A percentile compares a stretch with the other conserved stretches of the same genome.
Evolutionary conservation across 805 yeast species (phyloP).

Genomic region (Blastobotrys parvus): DNA sequence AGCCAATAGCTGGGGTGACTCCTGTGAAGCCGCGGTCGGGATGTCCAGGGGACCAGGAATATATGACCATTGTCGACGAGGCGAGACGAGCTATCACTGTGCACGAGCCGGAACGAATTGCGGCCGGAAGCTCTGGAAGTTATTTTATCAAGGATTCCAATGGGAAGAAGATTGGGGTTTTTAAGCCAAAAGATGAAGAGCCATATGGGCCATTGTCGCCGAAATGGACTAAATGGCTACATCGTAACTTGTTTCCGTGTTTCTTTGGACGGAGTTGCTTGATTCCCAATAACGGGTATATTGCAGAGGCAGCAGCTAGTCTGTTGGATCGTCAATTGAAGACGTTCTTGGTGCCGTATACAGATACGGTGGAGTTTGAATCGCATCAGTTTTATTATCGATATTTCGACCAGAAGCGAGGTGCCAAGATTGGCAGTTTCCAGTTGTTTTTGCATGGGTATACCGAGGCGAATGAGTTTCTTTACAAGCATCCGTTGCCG

Average conservation of each 20-base stretch:
- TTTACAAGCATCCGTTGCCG: slow-evolving; percentile 50
- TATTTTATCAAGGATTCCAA: slow-evolving; percentile 43
- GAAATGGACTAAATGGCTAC: slow-evolving; percentile 74
- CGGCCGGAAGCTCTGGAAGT: slow-evolving; percentile 64
- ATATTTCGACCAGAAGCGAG: slow-evolving; percentile 35
- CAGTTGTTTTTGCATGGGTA: slow-evolving; percentile 56
- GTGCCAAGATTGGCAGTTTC: slow-evolving; percentile 52
- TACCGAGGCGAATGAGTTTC: slow-evolving; percentile 52
- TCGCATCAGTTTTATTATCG: slow-evolving; percentile 47
- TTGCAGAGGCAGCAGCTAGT: slow-evolving; percentile 66
- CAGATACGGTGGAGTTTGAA: slow-evolving; percentile 46
- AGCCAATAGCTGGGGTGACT: slow-evolving; percentile 28
- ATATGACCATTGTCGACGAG: slow-evolving; percentile 34
- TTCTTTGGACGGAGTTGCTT: slow-evolving; percentile 67
- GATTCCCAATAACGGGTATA: slow-evolving; percentile 64
- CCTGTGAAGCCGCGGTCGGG: slow-evolving; percentile 25
- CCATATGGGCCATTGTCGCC: slow-evolving; percentile 75
- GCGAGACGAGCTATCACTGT: slow-evolving; percentile 40
- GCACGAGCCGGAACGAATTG: slow-evolving; percentile 44
- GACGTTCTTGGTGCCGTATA: slow-evolving; percentile 55
- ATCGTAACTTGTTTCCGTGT: slow-evolving; percentile 66
- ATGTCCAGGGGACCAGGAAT: slow-evolving; percentile 24
- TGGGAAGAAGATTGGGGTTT: slow-evolving; percentile 44
- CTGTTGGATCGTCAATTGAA: slow-evolving; percentile 53
- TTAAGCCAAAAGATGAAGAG: slow-evolving; percentile 75